Percentiles rank a stretch among this genome's conserved stretches.
Conservation (phyloP, 257 asterid species). For the Euphrasia confusa region DNA sequence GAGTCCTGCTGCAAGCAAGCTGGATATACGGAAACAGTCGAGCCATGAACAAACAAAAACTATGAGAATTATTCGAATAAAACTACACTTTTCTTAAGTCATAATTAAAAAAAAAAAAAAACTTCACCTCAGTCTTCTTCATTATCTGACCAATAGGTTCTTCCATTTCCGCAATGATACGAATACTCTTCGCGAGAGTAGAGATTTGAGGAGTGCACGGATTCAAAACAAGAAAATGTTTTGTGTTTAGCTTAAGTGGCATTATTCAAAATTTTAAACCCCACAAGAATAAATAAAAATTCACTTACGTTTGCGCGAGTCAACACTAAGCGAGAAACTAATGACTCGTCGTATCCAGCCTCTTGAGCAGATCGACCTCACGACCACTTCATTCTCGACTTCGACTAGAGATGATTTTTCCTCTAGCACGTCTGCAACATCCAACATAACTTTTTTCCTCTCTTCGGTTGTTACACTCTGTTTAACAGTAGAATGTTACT, state of each 20-base stretch:
- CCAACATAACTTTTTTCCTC: conserved; percentile 21
- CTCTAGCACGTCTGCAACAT: conserved; percentile 65
- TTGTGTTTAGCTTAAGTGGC: neutral
- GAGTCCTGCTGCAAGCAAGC: conserved; percentile 75
- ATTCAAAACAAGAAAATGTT: neutral
- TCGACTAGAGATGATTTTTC: conserved; percentile 38
- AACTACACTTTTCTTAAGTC: neutral
- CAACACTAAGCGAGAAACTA: conserved; percentile 62
- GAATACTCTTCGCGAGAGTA: conserved; percentile 61
- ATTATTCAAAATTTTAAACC: neutral
- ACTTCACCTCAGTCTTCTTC: conserved; percentile 66
- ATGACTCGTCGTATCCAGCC: conserved; percentile 63
- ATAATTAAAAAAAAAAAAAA: neutral
- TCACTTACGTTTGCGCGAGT: conserved; percentile 52
- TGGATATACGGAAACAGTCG: conserved; percentile 30
- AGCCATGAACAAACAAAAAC: neutral
- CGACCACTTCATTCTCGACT: conserved; percentile 63
- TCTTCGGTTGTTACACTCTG: too few species aligned
- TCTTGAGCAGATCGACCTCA: conserved; percentile 50
- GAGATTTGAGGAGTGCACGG: conserved; percentile 30
- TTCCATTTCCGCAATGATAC: conserved; percentile 70
- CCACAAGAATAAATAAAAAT: too few species aligned
- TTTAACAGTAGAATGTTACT: too few species aligned
- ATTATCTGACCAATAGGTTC: conserved; percentile 73
- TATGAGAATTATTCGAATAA: neutral